These are phyloP conservation scores for Salmacisia buchloeana DNA, from an alignment of 1,284 basidiomycete genomes.

Conservation along the genomic window DNA sequence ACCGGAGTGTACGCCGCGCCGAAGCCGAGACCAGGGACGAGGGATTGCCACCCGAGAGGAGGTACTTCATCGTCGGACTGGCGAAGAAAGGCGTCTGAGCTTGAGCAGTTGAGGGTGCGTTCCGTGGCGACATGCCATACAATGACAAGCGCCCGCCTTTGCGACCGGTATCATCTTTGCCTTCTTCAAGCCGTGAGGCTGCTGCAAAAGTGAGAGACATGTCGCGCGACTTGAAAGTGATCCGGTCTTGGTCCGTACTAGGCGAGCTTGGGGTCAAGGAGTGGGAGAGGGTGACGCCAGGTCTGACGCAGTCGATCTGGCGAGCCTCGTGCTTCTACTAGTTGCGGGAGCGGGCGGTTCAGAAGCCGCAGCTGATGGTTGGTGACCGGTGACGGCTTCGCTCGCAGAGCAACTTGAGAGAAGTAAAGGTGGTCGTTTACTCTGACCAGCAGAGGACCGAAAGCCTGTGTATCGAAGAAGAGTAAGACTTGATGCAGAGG, in stretches of 20 bases:
- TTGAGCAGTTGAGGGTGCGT: neutral
- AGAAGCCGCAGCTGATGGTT: neutral
- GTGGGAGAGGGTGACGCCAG: neutral
- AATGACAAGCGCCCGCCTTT: too few relatives aligned
- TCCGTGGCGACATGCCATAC: too few relatives aligned
- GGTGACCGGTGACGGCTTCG: too few relatives aligned
- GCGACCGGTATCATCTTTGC: neutral
- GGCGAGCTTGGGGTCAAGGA: neutral
- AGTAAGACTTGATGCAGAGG: neutral
- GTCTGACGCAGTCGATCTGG: neutral
- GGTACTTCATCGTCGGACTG: conserved; percentile 6
- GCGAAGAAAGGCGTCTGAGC: neutral
- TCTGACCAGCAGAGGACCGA: conserved; percentile 10
- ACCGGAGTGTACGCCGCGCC: neutral
- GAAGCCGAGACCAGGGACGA: neutral
- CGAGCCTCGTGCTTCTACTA: neutral
- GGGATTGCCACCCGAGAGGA: conserved; percentile 6
- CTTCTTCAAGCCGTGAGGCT: neutral
- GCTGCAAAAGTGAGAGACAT: neutral
- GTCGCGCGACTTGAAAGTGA: neutral
- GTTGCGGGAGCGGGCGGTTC: neutral
- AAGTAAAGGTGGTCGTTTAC: conserved; percentile 2
- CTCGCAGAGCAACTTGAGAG: too few relatives aligned
- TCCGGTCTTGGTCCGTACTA: neutral
- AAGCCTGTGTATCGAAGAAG: neutral